These are phyloP conservation scores for Raddia guianensis DNA, from an alignment of 176 grass and related monocot genomes.

Conservation along the genomic window DNA sequence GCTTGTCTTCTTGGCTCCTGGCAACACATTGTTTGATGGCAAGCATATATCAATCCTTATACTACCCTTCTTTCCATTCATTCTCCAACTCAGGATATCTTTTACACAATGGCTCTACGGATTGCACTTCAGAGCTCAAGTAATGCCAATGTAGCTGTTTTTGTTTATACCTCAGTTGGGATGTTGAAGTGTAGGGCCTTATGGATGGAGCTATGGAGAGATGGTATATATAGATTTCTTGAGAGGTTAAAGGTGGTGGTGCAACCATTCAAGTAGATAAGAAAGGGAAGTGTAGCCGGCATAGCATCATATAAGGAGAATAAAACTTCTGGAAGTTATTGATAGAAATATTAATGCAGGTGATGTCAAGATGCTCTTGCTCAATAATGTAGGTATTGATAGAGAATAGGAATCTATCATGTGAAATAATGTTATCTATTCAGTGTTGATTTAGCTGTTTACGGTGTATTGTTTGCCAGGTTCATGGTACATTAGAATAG, in stretches of 20 bases:
- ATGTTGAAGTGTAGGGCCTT: conserved; percentile 52
- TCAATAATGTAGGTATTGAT: conserved; percentile 71
- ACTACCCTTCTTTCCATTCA: conserved; percentile 82
- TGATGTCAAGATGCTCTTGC: conserved; percentile 56
- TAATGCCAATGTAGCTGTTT: conserved; percentile 2
- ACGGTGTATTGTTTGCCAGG: conserved; percentile 32
- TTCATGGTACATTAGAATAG: conserved; percentile 7
- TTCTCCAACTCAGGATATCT: conserved; percentile 50
- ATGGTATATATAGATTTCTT: conserved; percentile 57
- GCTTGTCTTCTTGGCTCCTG: conserved; percentile 45
- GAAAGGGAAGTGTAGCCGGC: conserved; percentile 31
- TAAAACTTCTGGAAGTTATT: conserved; percentile 50
- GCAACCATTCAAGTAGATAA: conserved; percentile 64
- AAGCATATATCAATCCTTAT: conserved; percentile 64
- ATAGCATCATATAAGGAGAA: conserved; percentile 47
- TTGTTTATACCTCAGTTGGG: conserved; percentile 26
- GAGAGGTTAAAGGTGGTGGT: conserved; percentile 32
- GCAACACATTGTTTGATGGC: conserved; percentile 34
- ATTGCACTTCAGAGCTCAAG: conserved; percentile 24
- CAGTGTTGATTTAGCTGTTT: conserved; percentile 33
- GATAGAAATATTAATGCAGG: conserved; percentile 43
- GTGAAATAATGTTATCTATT: conserved; percentile 34
- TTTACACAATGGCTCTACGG: conserved; percentile 24
- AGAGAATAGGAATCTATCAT: conserved; percentile 55
- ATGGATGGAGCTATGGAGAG: background rate